Percentiles rank a stretch among this genome's conserved stretches.
Evolutionary conservation across 495 filamentous ascomycete genomes (phyloP).

Genomic region (Podospora anserina): DNA sequence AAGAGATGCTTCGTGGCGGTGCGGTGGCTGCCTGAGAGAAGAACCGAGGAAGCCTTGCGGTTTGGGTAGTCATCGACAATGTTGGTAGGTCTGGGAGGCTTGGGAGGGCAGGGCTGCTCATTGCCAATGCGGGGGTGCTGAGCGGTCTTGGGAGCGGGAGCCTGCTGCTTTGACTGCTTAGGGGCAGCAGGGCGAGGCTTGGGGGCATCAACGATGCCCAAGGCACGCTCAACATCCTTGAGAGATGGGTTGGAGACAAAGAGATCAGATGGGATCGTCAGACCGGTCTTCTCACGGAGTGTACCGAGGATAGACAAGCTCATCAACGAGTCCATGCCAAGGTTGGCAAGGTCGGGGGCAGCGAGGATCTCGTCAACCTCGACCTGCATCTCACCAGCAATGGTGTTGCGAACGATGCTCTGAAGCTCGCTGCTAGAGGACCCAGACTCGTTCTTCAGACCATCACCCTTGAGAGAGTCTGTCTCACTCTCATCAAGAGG

Average conservation of each 20-base stretch:
- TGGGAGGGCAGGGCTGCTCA: constrained; percentile 33
- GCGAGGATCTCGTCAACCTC: constrained; percentile 59
- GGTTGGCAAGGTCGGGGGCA: constrained; percentile 47
- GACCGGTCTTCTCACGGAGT: constrained; percentile 56
- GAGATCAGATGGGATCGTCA: constrained; percentile 47
- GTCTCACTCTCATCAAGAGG: constrained; percentile 45
- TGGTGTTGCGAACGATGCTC: constrained; percentile 53
- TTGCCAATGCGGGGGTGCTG: constrained; percentile 34
- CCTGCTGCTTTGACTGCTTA: constrained; percentile 36
- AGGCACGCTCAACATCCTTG: constrained; percentile 45
- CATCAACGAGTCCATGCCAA: constrained; percentile 64
- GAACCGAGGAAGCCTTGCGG: constrained; percentile 57
- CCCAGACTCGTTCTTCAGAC: constrained; percentile 10
- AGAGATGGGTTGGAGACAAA: constrained; percentile 47
- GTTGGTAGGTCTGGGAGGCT: constrained; percentile 41
- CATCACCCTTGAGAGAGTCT: constrained; percentile 41
- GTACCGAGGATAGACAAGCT: constrained; percentile 53
- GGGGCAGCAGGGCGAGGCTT: constrained; percentile 33
- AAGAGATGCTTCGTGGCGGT: constrained; percentile 60
- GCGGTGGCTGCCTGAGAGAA: constrained; percentile 63
- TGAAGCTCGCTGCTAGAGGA: constrained; percentile 44
- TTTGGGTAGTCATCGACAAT: constrained; percentile 66
- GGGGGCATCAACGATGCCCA: constrained; percentile 42
- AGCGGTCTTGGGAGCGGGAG: constrained; percentile 25
- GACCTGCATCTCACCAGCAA: constrained; percentile 67